These are phyloP conservation scores for Cornus suecica DNA, from an alignment of 148 eudicot species.

Conservation along the genomic window DNA sequence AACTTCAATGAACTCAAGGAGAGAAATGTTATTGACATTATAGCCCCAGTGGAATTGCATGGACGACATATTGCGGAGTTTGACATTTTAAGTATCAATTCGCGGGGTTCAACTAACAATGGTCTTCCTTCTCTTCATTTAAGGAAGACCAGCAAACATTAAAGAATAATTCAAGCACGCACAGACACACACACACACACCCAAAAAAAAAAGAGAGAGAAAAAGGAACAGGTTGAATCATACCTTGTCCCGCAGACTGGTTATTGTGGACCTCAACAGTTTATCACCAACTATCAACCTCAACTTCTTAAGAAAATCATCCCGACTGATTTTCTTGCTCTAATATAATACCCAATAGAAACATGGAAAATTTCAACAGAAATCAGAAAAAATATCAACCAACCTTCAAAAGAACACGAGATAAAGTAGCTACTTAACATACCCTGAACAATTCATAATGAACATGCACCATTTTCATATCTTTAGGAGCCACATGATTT, in stretches of 20 bases:
- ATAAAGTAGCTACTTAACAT: background rate
- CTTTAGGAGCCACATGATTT: constrained; percentile 18
- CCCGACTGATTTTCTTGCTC: constrained; percentile 38
- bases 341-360: constrained; percentile 14
- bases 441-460: constrained; percentile 30
- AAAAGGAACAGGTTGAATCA: background rate
- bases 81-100: background rate
- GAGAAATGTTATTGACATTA: too few species aligned
- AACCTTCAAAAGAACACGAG: background rate
- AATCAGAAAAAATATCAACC: background rate
- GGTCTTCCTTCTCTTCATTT: background rate
- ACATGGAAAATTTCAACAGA: background rate
- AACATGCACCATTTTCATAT: constrained; percentile 22
- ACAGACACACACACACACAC: too few species aligned
- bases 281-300: constrained; percentile 44
- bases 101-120: background rate
- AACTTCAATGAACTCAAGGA: too few species aligned
- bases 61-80: background rate
- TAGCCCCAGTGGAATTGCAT: background rate
- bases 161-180: background rate
- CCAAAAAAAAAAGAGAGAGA: too few species aligned
- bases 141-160: background rate
- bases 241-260: constrained; percentile 42
- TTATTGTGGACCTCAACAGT: constrained; percentile 36
- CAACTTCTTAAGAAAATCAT: constrained; percentile 36